Base-by-base conservation (phyloP, 306 rosid genomes). In the Elaeagnus macrophylla region DNA sequence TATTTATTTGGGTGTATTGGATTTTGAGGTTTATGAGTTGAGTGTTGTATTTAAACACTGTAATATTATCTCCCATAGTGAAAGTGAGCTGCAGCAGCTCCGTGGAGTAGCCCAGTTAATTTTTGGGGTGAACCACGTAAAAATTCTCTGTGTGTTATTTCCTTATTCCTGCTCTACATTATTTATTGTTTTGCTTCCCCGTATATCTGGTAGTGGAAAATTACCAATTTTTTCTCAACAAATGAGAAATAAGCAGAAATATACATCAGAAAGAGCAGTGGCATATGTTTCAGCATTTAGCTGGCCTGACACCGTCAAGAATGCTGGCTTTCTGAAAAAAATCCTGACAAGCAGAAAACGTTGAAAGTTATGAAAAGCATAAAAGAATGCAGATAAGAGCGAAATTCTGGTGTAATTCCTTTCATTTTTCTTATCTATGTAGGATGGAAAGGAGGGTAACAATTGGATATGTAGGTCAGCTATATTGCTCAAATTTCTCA, bases 211-310 rank as follows among this genome's bases (percentile, higher is more conserved):
- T n/a, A n/a, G n/a, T n/a, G n/a, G n/a, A n/a, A n/a, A n/a, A n/a
- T n/a, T n/a, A n/a, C n/a, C n/a, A n/a, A n/a, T n/a, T n/a, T n/a
- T n/a, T n/a, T n/a, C n/a, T n/a, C n/a, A n/a, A n/a, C n/a, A n/a
- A 25, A 25, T 25, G 32, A 25, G 32, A 25, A 25, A 25, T 25
- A 5, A 25, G 32, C 32, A 25, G 32, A 25, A 39, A 53, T 53
- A 47, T 83, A 86, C 97, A 72, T 91, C 96, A 69, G 94, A 86
- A 60, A 91, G 96, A 57, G 97, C 89, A 71, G 97, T 86, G 39
- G 97, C 97, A 50, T 86, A 86, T 63, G 97, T 78, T 78, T 91
- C 97, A 55, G 93, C 96, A 70, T 91, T 91, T 58, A 91, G 97
- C 62, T 91, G 97, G 59, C 96, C 97, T 13, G 97, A 84, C 56